Evolutionary conservation across 805 yeast species (phyloP).

Genomic region (Wickerhamomyces chambardii): DNA sequence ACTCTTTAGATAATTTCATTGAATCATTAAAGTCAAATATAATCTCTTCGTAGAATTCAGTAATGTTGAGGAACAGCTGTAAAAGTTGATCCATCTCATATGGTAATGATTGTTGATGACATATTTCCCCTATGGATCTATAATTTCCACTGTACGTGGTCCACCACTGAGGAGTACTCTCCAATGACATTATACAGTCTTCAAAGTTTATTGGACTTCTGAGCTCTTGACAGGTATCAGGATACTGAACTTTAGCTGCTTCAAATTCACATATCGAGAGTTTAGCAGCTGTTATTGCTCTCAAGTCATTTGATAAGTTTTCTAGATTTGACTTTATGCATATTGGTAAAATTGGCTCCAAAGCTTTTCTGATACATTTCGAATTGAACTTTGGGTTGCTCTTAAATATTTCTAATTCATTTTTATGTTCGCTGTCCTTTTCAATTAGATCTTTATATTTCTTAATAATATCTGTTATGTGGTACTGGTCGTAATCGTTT

Average conservation of each 20-base stretch:
- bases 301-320: conserved; percentile 20
- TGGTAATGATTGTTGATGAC: conserved; percentile 42
- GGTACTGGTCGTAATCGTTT: too few relatives aligned
- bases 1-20: conserved; percentile 7
- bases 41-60: conserved; percentile 20
- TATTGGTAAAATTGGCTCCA: conserved; percentile 26
- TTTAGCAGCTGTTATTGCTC: conserved; percentile 32
- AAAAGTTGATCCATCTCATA: conserved; percentile 42
- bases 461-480: conserved; percentile 11
- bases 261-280: conserved; percentile 48
- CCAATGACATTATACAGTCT: conserved; percentile 31
- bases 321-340: conserved; percentile 35
- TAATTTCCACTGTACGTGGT: conserved; percentile 64
- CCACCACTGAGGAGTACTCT: conserved; percentile 55
- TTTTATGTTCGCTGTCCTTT: conserved; percentile 2
- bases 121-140: conserved; percentile 40
- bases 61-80: conserved; percentile 36
- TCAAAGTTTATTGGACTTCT: conserved; percentile 11
- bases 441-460: conserved; percentile 9
- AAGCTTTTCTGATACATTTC: conserved; percentile 30
- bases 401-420: conserved; percentile 1
- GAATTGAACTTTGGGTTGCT: conserved; percentile 7
- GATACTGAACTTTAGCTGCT: conserved; percentile 29
- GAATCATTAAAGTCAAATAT: conserved; percentile 11
- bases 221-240: conserved; percentile 18